Evolutionary conservation across 352 stramenopile species (phyloP).

Genomic region (Saprolegnia parasitica): DNA sequence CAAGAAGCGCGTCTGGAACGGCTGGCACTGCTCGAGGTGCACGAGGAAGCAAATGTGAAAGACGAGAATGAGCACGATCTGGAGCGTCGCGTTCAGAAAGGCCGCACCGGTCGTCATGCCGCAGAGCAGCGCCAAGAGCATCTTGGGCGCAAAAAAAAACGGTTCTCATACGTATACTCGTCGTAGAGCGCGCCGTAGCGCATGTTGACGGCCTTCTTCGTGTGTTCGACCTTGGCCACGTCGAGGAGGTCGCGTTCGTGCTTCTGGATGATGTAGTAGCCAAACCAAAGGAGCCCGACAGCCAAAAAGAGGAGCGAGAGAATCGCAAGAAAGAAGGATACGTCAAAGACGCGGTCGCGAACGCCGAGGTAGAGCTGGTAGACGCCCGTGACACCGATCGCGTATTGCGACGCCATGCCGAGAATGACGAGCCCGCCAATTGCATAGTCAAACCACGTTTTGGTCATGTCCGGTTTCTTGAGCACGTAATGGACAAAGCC

Average conservation of each 20-base stretch:
- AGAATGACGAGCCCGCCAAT: conserved; percentile 79
- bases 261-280: conserved; percentile 59
- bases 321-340: conserved; percentile 58
- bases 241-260: conserved; percentile 77
- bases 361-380: conserved; percentile 83
- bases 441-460: conserved; percentile 74
- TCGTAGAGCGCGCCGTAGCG: conserved; percentile 81
- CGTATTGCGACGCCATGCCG: conserved; percentile 78
- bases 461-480: conserved; percentile 34
- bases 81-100: conserved; percentile 66
- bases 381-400: conserved; percentile 67
- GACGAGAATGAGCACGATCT: conserved; percentile 69
- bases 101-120: conserved; percentile 77
- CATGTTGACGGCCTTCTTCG: conserved; percentile 72
- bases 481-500: conserved; percentile 45
- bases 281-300: conserved; percentile 68
- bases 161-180: conserved; percentile 81
- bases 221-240: conserved; percentile 74
- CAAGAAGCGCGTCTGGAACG: conserved; percentile 73
- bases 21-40: conserved; percentile 78
- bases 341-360: conserved; percentile 41
- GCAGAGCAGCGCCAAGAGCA: conserved; percentile 65
- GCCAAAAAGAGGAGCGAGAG: conserved; percentile 56
- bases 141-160: conserved; percentile 83
- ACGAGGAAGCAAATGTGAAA: conserved; percentile 76